Evolutionary conservation across 768 basidiomycete species (phyloP), one percentile per base, ranked within the genome.

Genomic region (Rhizopogon vesiculosus): DNA sequence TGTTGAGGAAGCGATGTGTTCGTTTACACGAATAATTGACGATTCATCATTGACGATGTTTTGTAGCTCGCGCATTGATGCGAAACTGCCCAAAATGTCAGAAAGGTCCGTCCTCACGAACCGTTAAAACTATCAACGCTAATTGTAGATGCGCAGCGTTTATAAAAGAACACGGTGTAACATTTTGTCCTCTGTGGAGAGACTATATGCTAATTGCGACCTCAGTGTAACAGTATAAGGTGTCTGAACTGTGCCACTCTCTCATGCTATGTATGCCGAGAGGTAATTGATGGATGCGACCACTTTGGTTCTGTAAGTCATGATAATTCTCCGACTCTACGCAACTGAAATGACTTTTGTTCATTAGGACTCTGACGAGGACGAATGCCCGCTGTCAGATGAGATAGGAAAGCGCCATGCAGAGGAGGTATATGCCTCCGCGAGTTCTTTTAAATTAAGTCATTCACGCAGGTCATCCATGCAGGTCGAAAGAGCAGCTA

Each of bases 1-100:
- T 1, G 78, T 97, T 29, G 94, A 97, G 66, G 94, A 97, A 65
- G 94, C 93, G 2, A 97, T 97, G 94, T 91, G 91, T 89, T 65
- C 8, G 79, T 71, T 8, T 51, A 51, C 39, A 46, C 53, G 22
- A 38, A 16, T 22, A 7, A 49, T 10, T 5, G 10, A 38, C 15
- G 19, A 3, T 8, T n/a, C 16, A 43, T 28, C 13, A 51, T 31
- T 54, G 40, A 60, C 61, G 18, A 59, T 46, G 3, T 8, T 56
- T 31, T 43, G 56, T 54, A 91, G 90, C 90, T 35, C 77, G 78
- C 43, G 93, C 93, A 3, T 73, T 95, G 12, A 89, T 93, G 83
- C 81, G 93, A 39, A 87, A 85, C 59, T 97, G 94, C 70, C 94
- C 94, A 0, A 87, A 85, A 55, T 96, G 91, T 70, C 68, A 82